Percentiles rank a stretch among this genome's conserved stretches.
Conservation (phyloP, 345 rosid genomes). For the Dipteronia sinensis region DNA sequence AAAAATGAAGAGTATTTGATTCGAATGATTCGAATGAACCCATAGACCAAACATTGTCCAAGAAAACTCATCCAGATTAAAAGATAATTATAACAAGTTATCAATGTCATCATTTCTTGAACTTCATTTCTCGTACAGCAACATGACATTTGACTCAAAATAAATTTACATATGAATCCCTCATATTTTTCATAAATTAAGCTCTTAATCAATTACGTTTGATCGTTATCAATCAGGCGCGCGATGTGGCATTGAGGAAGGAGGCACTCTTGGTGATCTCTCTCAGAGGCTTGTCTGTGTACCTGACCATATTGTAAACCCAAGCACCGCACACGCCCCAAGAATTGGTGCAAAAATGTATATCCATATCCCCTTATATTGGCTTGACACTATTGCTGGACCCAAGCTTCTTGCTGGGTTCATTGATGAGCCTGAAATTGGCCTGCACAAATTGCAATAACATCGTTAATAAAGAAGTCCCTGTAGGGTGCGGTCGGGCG, state of each 20-base stretch:
- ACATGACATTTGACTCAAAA: too few relatives aligned
- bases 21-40: too few relatives aligned
- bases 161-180: background rate
- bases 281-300: constrained; percentile 76
- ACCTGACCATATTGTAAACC: constrained; percentile 72
- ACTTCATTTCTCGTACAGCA: too few relatives aligned
- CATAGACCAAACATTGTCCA: too few relatives aligned
- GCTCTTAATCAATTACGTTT: background rate
- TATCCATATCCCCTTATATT: constrained; percentile 71
- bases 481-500: too few relatives aligned
- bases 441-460: constrained; percentile 35
- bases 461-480: too few relatives aligned
- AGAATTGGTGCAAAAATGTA: constrained; percentile 60
- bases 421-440: constrained; percentile 87
- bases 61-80: too few relatives aligned
- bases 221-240: background rate
- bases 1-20: too few relatives aligned
- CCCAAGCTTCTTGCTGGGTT: constrained; percentile 91
- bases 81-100: too few relatives aligned
- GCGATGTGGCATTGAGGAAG: constrained; percentile 34
- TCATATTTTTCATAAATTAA: background rate
- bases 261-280: constrained; percentile 64
- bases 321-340: constrained; percentile 81
- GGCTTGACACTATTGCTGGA: constrained; percentile 65
- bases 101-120: too few relatives aligned